Percentiles rank a stretch among this genome's conserved stretches.
Conservation (phyloP, 257 asterid genomes). For the Coffea eugenioides region DNA sequence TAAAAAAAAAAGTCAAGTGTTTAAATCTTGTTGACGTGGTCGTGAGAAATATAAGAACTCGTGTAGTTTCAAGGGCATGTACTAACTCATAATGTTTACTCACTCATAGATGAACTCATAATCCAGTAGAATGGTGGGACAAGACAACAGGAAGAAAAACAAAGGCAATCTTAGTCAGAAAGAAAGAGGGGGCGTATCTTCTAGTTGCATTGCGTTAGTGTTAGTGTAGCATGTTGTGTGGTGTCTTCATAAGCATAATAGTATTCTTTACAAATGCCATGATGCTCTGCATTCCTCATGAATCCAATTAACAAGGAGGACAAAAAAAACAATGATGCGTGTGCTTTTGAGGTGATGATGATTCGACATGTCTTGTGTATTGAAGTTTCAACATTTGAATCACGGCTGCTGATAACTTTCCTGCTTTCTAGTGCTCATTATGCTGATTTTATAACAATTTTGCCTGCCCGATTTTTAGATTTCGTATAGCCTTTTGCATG, state of each 20-base stretch:
- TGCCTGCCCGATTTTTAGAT: neutral
- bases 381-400: neutral
- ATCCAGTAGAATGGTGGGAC: constrained; percentile 98
- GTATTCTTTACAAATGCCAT: neutral
- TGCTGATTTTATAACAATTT: too few relatives aligned
- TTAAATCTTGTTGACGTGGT: too few relatives aligned
- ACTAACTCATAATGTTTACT: too few relatives aligned
- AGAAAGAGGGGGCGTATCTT: neutral
- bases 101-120: constrained; percentile 16
- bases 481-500: neutral
- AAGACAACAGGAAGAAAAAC: constrained; percentile 85
- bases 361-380: neutral
- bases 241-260: neutral
- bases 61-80: too few relatives aligned
- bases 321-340: neutral
- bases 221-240: neutral
- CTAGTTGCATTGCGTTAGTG: neutral
- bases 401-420: constrained; percentile 56
- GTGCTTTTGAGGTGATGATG: neutral
- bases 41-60: too few relatives aligned
- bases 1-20: too few relatives aligned
- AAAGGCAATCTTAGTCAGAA: constrained; percentile 49
- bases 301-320: neutral
- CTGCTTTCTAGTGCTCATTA: constrained; percentile 40
- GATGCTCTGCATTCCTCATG: neutral